phyloP scores from a whole-genome alignment of 129 eudicot genomes.

The Centella asiatica region DNA sequence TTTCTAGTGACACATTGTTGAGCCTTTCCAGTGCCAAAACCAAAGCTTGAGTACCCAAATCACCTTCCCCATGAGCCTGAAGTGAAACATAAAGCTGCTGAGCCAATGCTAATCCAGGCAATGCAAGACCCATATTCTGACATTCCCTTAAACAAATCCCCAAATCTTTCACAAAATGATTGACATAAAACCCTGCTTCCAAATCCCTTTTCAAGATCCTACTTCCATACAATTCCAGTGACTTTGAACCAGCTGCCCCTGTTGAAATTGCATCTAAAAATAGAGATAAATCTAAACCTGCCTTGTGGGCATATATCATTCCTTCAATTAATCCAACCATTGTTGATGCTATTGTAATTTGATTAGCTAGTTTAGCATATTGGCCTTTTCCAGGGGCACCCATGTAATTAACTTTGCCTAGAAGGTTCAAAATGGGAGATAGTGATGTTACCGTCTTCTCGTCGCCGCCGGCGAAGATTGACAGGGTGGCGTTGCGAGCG shows the following conservation, averaged over 20 bases:
- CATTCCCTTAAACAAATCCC: slow-evolving; percentile 95
- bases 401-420: slow-evolving; percentile 82
- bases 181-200: slow-evolving; percentile 85
- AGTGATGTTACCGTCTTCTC: slow-evolving; percentile 25
- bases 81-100: slow-evolving; percentile 92
- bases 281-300: slow-evolving; percentile 41
- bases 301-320: slow-evolving; percentile 72
- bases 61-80: slow-evolving; percentile 93
- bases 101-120: slow-evolving; percentile 96
- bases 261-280: slow-evolving; percentile 69
- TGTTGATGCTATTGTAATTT: slow-evolving; percentile 72
- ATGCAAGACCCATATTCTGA: slow-evolving; percentile 67
- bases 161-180: slow-evolving; percentile 93
- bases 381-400: slow-evolving; percentile 96
- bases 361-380: slow-evolving; percentile 70
- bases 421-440: slow-evolving; percentile 37
- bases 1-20: slow-evolving; percentile 47
- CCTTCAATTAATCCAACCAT: slow-evolving; percentile 97
- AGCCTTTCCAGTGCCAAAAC: slow-evolving; percentile 79
- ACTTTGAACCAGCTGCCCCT: slow-evolving; percentile 92
- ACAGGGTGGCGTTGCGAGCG: slow-evolving; percentile 54
- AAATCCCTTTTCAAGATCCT: slow-evolving; percentile 88
- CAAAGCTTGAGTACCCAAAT: slow-evolving; percentile 92
- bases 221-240: slow-evolving; percentile 72
- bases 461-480: slow-evolving; percentile 92